A percentile compares a stretch with the other conserved stretches of the same genome.
These are phyloP conservation scores for Basipetospora sp. DNA, from an alignment of 2,329 filamentous ascomycete genomes.

Conservation along the genomic window DNA sequence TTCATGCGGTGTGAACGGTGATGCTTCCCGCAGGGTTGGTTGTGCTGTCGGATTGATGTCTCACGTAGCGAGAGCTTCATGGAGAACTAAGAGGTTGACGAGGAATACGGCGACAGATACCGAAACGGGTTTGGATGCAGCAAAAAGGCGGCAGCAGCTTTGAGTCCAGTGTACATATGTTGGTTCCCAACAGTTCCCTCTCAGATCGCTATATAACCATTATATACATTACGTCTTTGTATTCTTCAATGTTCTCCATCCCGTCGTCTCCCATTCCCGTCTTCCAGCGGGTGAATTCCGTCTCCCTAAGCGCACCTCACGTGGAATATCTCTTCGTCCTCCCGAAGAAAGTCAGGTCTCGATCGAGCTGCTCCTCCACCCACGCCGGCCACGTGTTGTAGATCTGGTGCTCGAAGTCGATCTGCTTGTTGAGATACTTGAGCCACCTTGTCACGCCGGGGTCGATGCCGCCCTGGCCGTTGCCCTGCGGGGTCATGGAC, in stretches of 20 bases:
- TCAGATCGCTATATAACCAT: no score
- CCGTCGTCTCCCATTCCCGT: background rate
- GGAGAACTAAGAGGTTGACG: background rate
- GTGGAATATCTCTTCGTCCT: conserved; percentile 6
- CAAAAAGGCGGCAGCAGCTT: no score
- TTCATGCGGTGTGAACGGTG: no score
- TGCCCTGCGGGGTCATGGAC: conserved; percentile 14
- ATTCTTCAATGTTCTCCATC: no score
- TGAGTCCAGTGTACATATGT: no score
- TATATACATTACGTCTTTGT: no score
- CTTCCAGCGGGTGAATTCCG: background rate
- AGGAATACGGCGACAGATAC: conserved; percentile 4
- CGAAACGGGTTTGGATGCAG: no score
- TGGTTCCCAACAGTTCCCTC: no score
- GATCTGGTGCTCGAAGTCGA: conserved; percentile 27
- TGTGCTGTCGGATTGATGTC: no score
- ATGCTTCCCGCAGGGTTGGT: no score
- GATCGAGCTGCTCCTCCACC: conserved; percentile 36
- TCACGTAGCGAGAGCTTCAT: no score
- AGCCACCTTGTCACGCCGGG: conserved; percentile 36
- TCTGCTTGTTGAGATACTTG: conserved; percentile 31
- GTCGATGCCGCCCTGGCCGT: conserved; percentile 17
- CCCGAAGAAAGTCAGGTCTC: conserved; percentile 32
- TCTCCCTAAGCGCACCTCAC: background rate
- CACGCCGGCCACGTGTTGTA: conserved; percentile 41